phyloP scores from a whole-genome alignment of 192 early-diverging fungal genomes.

The Geranomyces variabilis region DNA sequence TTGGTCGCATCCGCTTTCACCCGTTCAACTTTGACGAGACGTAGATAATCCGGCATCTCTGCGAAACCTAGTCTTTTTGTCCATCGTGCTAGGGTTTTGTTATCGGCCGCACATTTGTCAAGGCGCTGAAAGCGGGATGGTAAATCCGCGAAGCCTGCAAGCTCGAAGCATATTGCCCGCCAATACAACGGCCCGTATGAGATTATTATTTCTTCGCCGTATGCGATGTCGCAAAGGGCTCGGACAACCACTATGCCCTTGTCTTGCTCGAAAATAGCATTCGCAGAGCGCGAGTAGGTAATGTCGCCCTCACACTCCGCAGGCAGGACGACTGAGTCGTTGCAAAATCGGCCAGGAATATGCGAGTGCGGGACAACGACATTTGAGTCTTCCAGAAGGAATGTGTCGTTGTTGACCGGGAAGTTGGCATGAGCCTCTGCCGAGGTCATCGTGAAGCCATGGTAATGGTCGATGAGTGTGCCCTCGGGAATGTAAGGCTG shows the following conservation, averaged over 20 bases:
- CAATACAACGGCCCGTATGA: constrained; percentile 28
- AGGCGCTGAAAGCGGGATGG: too few species aligned
- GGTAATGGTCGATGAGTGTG: constrained; percentile 31
- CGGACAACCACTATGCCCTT: constrained; percentile 16
- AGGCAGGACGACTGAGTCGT: constrained; percentile 25
- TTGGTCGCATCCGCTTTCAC: too few species aligned
- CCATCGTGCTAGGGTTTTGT: not conserved
- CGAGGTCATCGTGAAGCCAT: constrained; percentile 18
- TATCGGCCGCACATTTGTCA: too few species aligned
- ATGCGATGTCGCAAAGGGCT: not conserved
- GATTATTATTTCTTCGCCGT: constrained; percentile 19
- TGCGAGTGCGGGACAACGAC: constrained; percentile 26
- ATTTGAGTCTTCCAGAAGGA: not conserved
- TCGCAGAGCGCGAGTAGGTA: not conserved
- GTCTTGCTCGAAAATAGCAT: constrained; percentile 1
- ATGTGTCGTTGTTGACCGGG: constrained; percentile 19
- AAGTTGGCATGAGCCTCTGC: not conserved
- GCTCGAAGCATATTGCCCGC: constrained; percentile 16
- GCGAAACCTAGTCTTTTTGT: constrained; percentile 1
- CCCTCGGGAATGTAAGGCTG: constrained; percentile 23
- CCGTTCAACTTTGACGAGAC: constrained; percentile 11
- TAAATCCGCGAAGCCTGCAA: constrained; percentile 10
- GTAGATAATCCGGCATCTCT: constrained; percentile 3
- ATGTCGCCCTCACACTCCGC: not conserved
- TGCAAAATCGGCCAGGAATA: constrained; percentile 16